Conservation (phyloP, 805 yeast species). For the Nakazawaea wyomingensis region DNA sequence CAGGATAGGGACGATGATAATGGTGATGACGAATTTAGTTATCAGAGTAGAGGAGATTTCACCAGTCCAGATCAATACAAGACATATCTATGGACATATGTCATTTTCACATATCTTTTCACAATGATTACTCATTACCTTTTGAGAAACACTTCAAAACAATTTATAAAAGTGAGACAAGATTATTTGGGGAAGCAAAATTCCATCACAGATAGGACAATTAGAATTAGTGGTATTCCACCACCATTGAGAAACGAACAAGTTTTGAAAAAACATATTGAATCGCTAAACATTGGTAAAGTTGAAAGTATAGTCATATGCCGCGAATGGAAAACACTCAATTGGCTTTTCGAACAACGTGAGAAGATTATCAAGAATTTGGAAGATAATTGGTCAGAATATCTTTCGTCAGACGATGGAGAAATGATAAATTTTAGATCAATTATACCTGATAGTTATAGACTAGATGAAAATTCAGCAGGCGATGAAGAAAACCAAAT, state of each 20-base stretch:
- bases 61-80: constrained; percentile 36
- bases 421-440: constrained; percentile 10
- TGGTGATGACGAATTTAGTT: constrained; percentile 1
- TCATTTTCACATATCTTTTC: constrained; percentile 80
- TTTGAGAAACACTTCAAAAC: constrained; percentile 63
- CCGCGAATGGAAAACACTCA: constrained; percentile 78
- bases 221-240: constrained; percentile 85
- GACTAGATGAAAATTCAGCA: not conserved
- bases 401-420: constrained; percentile 37
- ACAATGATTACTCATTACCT: constrained; percentile 59
- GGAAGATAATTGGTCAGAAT: constrained; percentile 71
- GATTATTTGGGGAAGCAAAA: constrained; percentile 77
- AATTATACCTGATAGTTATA: constrained; percentile 7
- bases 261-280: constrained; percentile 70
- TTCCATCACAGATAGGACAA: constrained; percentile 87
- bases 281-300: constrained; percentile 71
- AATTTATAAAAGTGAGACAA: constrained; percentile 76
- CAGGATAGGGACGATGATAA: constrained; percentile 19
- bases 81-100: constrained; percentile 78
- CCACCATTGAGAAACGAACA: constrained; percentile 67
- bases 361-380: constrained; percentile 45
- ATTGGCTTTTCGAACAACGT: constrained; percentile 58
- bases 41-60: not conserved
- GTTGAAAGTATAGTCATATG: constrained; percentile 77
- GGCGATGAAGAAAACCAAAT: constrained; percentile 6